phyloP scores from a whole-genome alignment of 306 rosid species.

The Hippophae rhamnoides region DNA sequence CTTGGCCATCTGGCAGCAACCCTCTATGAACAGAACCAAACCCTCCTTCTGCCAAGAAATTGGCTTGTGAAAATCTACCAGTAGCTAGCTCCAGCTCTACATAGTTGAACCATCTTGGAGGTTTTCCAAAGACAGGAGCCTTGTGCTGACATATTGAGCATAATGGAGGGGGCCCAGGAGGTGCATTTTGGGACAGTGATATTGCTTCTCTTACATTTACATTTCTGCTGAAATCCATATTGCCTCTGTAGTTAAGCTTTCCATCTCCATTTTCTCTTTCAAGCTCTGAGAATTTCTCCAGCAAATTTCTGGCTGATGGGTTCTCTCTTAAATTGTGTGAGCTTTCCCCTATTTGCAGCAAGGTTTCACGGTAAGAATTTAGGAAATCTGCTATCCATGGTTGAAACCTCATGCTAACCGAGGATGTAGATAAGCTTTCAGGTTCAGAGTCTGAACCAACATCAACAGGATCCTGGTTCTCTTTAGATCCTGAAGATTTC shows the following conservation, averaged over 20 bases:
- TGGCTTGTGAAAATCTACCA: slow-evolving; percentile 89
- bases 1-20: slow-evolving; percentile 89
- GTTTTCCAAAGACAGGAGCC: slow-evolving; percentile 96
- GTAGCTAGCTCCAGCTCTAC: slow-evolving; percentile 92
- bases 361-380: slow-evolving; percentile 38
- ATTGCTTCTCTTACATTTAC: slow-evolving; percentile 60
- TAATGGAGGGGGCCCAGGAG: slow-evolving; percentile 88
- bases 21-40: slow-evolving; percentile 98
- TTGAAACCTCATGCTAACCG: slow-evolving; percentile 67
- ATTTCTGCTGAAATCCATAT: slow-evolving; percentile 62
- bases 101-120: slow-evolving; percentile 92
- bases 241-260: slow-evolving; percentile 40
- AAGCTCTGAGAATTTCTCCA: slow-evolving; percentile 49
- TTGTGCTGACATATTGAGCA: slow-evolving; percentile 98
- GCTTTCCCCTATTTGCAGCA: slow-evolving; percentile 37
- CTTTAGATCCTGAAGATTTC: slow-evolving; percentile 41
- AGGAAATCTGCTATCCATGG: slow-evolving; percentile 75
- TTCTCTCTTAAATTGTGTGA: slow-evolving; percentile 38
- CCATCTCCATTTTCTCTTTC: slow-evolving; percentile 61
- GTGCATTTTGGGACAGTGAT: slow-evolving; percentile 69
- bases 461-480: slow-evolving; percentile 50
- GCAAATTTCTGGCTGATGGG: slow-evolving; percentile 48
- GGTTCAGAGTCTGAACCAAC: slow-evolving; percentile 72
- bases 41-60: slow-evolving; percentile 98
- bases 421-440: slow-evolving; percentile 56